phyloP scores from a whole-genome alignment of 1,284 basidiomycete species.

The Irpex sp. region DNA sequence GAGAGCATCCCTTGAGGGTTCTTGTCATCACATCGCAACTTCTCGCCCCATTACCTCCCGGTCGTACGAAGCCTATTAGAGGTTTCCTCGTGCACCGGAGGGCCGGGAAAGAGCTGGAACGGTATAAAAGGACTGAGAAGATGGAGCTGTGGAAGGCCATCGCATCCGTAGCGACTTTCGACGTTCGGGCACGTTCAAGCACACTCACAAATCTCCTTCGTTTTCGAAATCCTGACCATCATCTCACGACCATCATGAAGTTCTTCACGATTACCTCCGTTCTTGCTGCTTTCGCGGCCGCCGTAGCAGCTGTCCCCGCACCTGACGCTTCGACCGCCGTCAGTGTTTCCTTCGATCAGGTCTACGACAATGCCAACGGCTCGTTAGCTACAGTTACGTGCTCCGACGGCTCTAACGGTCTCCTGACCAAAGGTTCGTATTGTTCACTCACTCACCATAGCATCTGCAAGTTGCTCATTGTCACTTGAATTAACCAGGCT shows the following conservation, averaged over 20 bases:
- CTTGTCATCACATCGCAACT: no score
- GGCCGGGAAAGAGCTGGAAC: neutral
- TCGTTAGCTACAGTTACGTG: conserved; percentile 40
- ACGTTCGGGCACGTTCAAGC: neutral
- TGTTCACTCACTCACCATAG: conserved; percentile 29
- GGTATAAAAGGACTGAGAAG: neutral
- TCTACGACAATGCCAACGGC: conserved; percentile 36
- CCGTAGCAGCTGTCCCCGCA: conserved; percentile 11
- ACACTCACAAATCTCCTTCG: neutral
- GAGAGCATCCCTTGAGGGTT: neutral
- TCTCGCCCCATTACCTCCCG: no score
- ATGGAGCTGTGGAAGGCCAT: neutral
- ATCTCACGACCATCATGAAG: conserved; percentile 16
- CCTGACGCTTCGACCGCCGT: conserved; percentile 28
- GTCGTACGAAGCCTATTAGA: no score
- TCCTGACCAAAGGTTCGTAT: conserved; percentile 33
- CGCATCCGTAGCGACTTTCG: neutral
- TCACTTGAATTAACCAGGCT: conserved; percentile 29
- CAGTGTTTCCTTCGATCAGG: conserved; percentile 36
- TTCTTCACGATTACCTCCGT: conserved; percentile 17
- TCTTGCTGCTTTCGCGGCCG: conserved; percentile 16
- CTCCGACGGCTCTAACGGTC: conserved; percentile 40
- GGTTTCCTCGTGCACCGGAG: neutral
- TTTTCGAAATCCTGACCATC: neutral
- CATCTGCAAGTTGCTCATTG: conserved; percentile 16